Conservation (phyloP, 2,329 filamentous ascomycete species). For the Cladophialophora immunda region DNA sequence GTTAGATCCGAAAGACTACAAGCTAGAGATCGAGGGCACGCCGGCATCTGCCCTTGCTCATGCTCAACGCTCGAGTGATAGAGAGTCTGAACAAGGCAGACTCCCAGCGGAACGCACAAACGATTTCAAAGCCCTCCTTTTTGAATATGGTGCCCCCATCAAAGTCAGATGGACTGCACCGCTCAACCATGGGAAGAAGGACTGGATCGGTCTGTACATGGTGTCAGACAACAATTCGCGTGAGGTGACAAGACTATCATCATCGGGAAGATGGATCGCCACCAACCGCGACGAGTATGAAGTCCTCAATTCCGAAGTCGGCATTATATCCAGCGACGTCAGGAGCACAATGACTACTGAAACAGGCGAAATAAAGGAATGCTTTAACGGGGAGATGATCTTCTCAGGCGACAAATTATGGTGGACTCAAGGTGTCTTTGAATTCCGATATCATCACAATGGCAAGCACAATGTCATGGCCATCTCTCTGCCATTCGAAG, state of each 20-base stretch:
- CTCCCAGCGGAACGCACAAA: slow-evolving; percentile 67
- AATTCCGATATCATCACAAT: slow-evolving; percentile 96
- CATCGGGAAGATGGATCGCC: slow-evolving; percentile 87
- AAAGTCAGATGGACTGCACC: slow-evolving; percentile 91
- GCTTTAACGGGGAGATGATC: slow-evolving; percentile 80
- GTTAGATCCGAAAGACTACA: slow-evolving; percentile 81
- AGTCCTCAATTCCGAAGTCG: slow-evolving; percentile 75
- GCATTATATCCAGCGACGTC: slow-evolving; percentile 76
- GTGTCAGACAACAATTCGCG: slow-evolving; percentile 91
- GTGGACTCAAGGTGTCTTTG: slow-evolving; percentile 96
- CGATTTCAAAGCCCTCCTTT: slow-evolving; percentile 75
- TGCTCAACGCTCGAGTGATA: slow-evolving; percentile 71
- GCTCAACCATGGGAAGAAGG: slow-evolving; percentile 82
- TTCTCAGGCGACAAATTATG: slow-evolving; percentile 94
- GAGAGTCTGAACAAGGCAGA: slow-evolving; percentile 75
- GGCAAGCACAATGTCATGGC: slow-evolving; percentile 93
- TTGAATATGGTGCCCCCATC: slow-evolving; percentile 91
- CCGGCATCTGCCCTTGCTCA: slow-evolving; percentile 61
- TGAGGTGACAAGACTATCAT: slow-evolving; percentile 82
- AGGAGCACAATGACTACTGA: slow-evolving; percentile 55
- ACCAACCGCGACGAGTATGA: slow-evolving; percentile 81
- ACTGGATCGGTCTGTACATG: slow-evolving; percentile 97
- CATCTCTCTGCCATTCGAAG: slow-evolving; percentile 91
- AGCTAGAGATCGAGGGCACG: slow-evolving; percentile 75
- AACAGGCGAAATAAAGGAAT: slow-evolving; percentile 56